Base-by-base conservation (phyloP, 805 yeast genomes). In the Candida tibetensis region DNA sequence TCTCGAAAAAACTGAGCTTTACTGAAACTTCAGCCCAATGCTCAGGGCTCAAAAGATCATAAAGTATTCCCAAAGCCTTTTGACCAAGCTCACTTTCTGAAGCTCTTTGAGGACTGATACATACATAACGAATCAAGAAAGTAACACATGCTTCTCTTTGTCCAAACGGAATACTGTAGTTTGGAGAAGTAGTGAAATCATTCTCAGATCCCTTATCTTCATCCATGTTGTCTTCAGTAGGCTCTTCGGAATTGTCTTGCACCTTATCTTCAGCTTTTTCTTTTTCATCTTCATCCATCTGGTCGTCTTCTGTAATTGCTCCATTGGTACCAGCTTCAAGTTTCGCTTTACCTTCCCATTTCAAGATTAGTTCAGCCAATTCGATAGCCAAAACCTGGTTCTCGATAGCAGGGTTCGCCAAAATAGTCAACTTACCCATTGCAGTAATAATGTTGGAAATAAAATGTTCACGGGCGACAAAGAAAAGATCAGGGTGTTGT, bases 1-100 rank as follows among this genome's bases (percentile, higher is more conserved):
- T 80, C 48, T 93, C 99, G 55, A 93, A 93, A 60, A 86, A 89
- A 1, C 82, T 76, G 23, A 93, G 69, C 50, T 87, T 87, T 14
- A 93, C 89, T n/a, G 82, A 76, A 5, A 88, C 95, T 48, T 88
- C 96, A 0, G 87, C 74, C 98, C 98, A 91, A 44, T 77, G 79
- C 0, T 73, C 74, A 3, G 85, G 79, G 7, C 87, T 79, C 39
- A 90, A 65, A 10, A 91, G 67, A 37, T 79, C 81, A 37, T 85
- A 81, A 33, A 93, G 66, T 8, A 89, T 81, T n/a, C 79, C 80
- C 36, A 93, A 61, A 0, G 96, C 93, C 32, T 87, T 77, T 41
- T 81, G 81, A 10, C 96, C 95, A 3, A 88, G 63, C 39, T 85
- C 89, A 49, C 81, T 81, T 45, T 89, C 96, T 0, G 93, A 78